Conservation (phyloP, 1,284 basidiomycete species). For the Erythrobasidium hasegawianum region DNA sequence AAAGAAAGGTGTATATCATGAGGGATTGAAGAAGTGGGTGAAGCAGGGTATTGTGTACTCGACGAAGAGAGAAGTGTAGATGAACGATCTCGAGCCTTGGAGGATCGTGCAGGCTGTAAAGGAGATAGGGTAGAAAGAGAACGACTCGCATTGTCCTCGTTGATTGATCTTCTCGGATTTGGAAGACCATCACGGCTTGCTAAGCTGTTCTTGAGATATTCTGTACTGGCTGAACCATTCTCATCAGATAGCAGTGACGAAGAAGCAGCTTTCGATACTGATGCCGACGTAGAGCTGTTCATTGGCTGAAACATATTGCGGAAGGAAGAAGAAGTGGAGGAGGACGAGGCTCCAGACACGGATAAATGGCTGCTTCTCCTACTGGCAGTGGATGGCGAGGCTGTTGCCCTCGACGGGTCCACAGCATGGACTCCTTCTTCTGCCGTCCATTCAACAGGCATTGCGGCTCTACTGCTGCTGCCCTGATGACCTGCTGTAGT, state of each 20-base stretch:
- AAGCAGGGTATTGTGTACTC: not conserved
- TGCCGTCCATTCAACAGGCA: too few species aligned
- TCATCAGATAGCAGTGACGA: not conserved
- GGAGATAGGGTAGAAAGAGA: slow-evolving; percentile 1
- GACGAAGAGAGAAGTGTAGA: not conserved
- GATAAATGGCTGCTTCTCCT: too few species aligned
- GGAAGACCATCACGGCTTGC: too few species aligned
- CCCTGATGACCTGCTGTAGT: too few species aligned
- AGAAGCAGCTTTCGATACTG: not conserved
- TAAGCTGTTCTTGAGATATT: not conserved
- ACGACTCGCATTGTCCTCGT: not conserved
- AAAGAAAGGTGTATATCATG: not conserved
- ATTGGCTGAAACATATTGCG: not conserved
- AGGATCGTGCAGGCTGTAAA: not conserved
- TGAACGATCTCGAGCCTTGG: not conserved
- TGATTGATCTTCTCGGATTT: not conserved
- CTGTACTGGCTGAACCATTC: not conserved
- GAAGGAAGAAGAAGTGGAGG: slow-evolving; percentile 10
- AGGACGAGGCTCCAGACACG: not conserved
- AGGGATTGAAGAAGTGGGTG: too few species aligned
- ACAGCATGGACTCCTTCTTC: too few species aligned
- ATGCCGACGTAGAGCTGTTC: not conserved
- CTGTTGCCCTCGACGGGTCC: too few species aligned
- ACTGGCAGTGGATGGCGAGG: too few species aligned
- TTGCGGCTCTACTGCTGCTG: too few species aligned